phyloP scores from a whole-genome alignment of 331 rosid genomes.

The Spiraea crenata region DNA sequence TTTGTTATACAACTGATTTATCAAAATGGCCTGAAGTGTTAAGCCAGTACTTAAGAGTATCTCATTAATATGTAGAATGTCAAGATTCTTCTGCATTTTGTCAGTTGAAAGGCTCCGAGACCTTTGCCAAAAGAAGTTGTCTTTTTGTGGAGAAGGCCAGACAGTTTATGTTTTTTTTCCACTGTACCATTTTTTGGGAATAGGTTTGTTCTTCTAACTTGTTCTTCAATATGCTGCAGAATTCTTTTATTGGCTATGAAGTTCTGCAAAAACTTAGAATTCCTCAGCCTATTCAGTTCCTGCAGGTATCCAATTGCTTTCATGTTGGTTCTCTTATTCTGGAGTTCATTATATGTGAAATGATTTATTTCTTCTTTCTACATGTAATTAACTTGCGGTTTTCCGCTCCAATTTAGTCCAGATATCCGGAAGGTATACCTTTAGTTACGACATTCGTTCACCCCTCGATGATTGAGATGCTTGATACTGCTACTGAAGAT shows the following conservation, averaged over 20 bases:
- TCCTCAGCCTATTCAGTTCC: slow-evolving; percentile 87
- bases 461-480: slow-evolving; percentile 88
- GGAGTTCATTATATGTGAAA: slow-evolving; percentile 20
- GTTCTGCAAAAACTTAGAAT: slow-evolving; percentile 85
- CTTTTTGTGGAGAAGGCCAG: background rate
- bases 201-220: background rate
- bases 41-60: background rate
- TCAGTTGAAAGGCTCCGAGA: background rate
- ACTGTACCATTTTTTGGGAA: background rate
- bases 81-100: background rate
- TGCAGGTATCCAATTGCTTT: slow-evolving; percentile 81
- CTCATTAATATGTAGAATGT: background rate
- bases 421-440: slow-evolving; percentile 93
- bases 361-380: slow-evolving; percentile 18
- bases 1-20: background rate
- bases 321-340: slow-evolving; percentile 24
- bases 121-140: slow-evolving; percentile 5
- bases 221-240: slow-evolving; percentile 46
- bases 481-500: slow-evolving; percentile 92
- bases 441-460: slow-evolving; percentile 78
- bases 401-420: slow-evolving; percentile 80
- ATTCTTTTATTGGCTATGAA: slow-evolving; percentile 80
- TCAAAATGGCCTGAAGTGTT: slow-evolving; percentile 2
- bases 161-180: slow-evolving; percentile 8
- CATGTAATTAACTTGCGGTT: slow-evolving; percentile 47